Evolutionary conservation across 352 stramenopile genomes (phyloP), one percentile per base, ranked within the genome.

Genomic region (Globisporangium emineosum): DNA sequence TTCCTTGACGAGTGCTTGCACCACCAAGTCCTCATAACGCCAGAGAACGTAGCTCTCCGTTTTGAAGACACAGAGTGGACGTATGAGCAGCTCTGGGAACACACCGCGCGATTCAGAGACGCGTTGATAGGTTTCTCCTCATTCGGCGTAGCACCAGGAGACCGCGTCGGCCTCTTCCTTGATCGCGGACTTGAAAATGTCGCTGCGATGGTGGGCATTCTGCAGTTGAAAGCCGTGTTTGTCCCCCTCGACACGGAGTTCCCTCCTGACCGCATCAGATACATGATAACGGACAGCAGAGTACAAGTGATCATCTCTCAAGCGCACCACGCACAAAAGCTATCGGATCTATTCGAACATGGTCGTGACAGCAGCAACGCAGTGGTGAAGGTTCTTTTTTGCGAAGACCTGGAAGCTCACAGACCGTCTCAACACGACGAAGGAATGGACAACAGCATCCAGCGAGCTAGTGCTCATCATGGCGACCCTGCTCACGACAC

Each of bases 291-390:
- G 5, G 50, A 56, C 25, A 56, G 27, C 50, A 32, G 17, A 35
- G 15, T 56, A 7, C 50, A 56, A n/a, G 15, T 56, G 50, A 40
- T 56, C 50, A n/a, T 56, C 50, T 56, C 50, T 6, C 27, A 56
- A 27, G 27, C 15, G 8, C 50, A 37, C 27, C 50, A 56, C 15
- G 32, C 19, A 4, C 25, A 56, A n/a, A 56, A 37, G 15, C 27
- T 56, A 27, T 56, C 25, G 25, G n/a, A n/a, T 21, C 21, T 55
- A 13, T 13, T 55, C 5, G 12, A 55, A 55, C 17, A 6, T 6
- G 27, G 19, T 25, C 27, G 25, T 37, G 7, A 5, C 25, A 9
- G 7, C 10, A 33, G 27, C 27, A 35, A 35, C 17, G 6, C 15
- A 8, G 17, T 9, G 5, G 50, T 37, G 50, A 56, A 33, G 27